Evolutionary conservation across 768 basidiomycete species (phyloP).

Genomic region (Suillus placidus): DNA sequence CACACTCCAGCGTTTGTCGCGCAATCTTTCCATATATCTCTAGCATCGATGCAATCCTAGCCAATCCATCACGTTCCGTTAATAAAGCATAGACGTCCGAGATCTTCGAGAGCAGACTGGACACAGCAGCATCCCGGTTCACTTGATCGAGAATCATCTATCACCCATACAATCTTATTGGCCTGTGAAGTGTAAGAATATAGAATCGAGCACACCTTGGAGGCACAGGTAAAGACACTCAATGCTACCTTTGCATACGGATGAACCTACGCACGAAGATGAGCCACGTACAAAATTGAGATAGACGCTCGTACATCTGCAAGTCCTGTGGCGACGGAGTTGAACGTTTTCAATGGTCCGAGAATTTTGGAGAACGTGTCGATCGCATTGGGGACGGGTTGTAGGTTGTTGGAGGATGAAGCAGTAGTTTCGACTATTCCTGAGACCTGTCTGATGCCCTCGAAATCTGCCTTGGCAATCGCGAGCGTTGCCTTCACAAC

Average conservation of each 20-base stretch:
- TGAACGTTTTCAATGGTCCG: not conserved
- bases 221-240: not conserved
- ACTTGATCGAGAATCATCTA: not conserved
- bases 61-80: not conserved
- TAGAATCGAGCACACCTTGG: not conserved
- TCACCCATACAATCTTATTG: not conserved
- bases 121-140: not conserved
- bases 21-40: not conserved
- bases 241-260: not conserved
- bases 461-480: not conserved
- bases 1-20: constrained; percentile 27
- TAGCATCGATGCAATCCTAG: not conserved
- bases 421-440: not conserved
- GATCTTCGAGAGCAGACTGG: not conserved
- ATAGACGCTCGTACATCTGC: not conserved
- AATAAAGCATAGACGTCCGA: not conserved
- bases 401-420: not conserved
- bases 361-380: not conserved
- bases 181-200: no score
- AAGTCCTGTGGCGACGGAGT: not conserved
- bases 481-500: not conserved
- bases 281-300: not conserved
- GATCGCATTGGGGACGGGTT: not conserved
- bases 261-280: not conserved
- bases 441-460: not conserved